Percentiles rank a stretch among this genome's conserved stretches.
Evolutionary conservation across 1,284 basidiomycete genomes (phyloP).

Genomic region (Retiboletus flavoniger): DNA sequence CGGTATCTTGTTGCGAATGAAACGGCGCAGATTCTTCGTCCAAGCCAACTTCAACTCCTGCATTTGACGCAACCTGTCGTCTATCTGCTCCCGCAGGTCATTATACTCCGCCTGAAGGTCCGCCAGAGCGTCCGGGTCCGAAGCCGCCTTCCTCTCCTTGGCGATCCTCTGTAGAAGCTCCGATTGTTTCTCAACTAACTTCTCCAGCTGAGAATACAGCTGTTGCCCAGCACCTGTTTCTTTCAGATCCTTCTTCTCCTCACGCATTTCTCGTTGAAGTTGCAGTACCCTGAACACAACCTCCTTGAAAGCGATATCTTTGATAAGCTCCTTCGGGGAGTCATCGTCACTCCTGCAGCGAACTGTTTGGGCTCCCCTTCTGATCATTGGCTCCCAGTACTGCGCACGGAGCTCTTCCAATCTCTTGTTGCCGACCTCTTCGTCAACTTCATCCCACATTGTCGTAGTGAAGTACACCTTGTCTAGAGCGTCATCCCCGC

Average conservation of each 20-base stretch:
- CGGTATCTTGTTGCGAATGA: no score
- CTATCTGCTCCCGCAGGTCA: not conserved
- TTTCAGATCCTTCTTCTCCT: not conserved
- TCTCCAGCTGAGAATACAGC: slow-evolving; percentile 5
- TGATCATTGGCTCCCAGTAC: slow-evolving; percentile 6
- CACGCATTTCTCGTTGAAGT: slow-evolving; percentile 1
- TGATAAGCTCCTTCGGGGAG: not conserved
- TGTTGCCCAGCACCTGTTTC: slow-evolving; percentile 8
- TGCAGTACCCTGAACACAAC: not conserved
- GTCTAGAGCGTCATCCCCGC: slow-evolving; percentile 33
- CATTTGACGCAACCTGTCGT: not conserved
- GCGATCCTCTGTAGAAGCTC: not conserved
- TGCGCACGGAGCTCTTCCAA: not conserved
- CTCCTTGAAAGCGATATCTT: not conserved
- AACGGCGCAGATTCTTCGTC: not conserved
- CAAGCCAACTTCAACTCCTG: not conserved
- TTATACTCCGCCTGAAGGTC: not conserved
- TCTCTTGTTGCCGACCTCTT: not conserved
- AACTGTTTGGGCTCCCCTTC: not conserved
- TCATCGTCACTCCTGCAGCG: not conserved
- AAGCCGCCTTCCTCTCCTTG: not conserved
- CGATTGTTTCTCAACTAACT: not conserved
- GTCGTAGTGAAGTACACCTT: not conserved
- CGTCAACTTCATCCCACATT: slow-evolving; percentile 3
- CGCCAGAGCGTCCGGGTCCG: not conserved